Percentiles rank a stretch among this genome's conserved stretches.
phyloP scores from a whole-genome alignment of 306 rosid species.

The Lathyrus oleraceus region DNA sequence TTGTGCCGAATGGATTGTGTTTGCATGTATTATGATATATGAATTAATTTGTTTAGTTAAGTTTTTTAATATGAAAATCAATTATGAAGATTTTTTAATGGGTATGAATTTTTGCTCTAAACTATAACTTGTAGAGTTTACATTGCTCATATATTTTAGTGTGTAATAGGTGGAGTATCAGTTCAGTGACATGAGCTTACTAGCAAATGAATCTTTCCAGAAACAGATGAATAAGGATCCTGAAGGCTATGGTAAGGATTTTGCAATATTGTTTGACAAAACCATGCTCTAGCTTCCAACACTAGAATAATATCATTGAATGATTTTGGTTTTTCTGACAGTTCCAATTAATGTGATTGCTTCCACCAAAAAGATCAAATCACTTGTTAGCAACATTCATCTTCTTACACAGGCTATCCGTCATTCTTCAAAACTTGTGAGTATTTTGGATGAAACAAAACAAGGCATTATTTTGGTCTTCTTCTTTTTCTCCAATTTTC shows the following conservation, averaged over 20 bases:
- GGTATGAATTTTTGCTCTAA: neutral
- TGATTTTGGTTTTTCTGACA: constrained; percentile 36
- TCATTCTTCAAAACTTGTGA: constrained; percentile 84
- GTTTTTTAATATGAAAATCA: neutral
- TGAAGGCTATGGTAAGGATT: constrained; percentile 81
- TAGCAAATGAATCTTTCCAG: constrained; percentile 82
- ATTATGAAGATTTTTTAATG: neutral
- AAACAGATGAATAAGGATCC: constrained; percentile 86
- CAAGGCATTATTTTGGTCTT: neutral
- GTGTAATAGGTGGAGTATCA: constrained; percentile 82
- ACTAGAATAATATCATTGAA: constrained; percentile 14
- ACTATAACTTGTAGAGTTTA: neutral
- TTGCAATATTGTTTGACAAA: constrained; percentile 8
- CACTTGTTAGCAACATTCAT: constrained; percentile 59
- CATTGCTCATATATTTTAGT: constrained; percentile 1
- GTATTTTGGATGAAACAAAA: constrained; percentile 32
- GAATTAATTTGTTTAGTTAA: neutral
- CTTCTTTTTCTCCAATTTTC: neutral
- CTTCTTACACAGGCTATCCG: constrained; percentile 70
- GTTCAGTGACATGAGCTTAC: constrained; percentile 83
- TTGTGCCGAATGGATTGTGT: constrained; percentile 1
- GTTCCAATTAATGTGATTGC: constrained; percentile 77
- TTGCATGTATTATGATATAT: neutral
- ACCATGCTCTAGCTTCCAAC: neutral
- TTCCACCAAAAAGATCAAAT: constrained; percentile 75